phyloP scores from a whole-genome alignment of 2,329 filamentous ascomycete genomes.

The Fusarium falciforme region DNA sequence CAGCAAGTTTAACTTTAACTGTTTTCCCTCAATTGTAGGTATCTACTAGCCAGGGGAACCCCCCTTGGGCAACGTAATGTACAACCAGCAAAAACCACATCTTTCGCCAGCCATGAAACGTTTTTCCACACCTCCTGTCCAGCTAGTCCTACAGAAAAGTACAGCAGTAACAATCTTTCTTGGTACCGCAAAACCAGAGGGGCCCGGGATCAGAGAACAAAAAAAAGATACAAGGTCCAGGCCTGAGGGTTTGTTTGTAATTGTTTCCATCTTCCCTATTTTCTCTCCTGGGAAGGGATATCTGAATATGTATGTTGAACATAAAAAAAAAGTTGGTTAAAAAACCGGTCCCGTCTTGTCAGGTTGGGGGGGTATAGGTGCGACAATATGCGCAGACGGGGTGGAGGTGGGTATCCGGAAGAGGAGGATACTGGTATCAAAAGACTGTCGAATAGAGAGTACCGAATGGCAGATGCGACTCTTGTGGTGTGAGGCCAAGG shows the following conservation, averaged over 20 bases:
- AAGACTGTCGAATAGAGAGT: constrained; percentile 33
- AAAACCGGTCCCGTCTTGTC: constrained; percentile 27
- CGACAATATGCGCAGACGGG: constrained; percentile 40
- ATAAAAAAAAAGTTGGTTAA: constrained; percentile 28
- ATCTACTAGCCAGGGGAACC: constrained; percentile 37
- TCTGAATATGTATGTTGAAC: constrained; percentile 40
- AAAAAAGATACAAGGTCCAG: constrained; percentile 31
- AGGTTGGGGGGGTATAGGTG: constrained; percentile 43
- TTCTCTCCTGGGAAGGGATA: constrained; percentile 20
- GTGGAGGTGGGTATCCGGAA: constrained; percentile 36
- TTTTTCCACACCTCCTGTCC: constrained; percentile 23
- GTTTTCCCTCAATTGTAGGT: constrained; percentile 45
- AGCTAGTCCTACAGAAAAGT: constrained; percentile 45
- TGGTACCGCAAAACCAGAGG: constrained; percentile 38
- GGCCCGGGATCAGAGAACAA: constrained; percentile 27
- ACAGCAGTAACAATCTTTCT: constrained; percentile 39
- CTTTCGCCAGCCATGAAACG: constrained; percentile 28
- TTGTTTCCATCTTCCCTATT: constrained; percentile 30
- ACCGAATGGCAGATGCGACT: constrained; percentile 32
- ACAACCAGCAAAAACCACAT: constrained; percentile 38
- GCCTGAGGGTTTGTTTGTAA: constrained; percentile 37
- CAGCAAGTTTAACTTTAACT: constrained; percentile 34
- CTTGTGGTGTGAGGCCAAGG: constrained; percentile 11
- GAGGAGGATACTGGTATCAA: constrained; percentile 42
- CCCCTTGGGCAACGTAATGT: constrained; percentile 35